Evolutionary conservation across 306 rosid genomes (phyloP).

Genomic region (Trifolium pratense): DNA sequence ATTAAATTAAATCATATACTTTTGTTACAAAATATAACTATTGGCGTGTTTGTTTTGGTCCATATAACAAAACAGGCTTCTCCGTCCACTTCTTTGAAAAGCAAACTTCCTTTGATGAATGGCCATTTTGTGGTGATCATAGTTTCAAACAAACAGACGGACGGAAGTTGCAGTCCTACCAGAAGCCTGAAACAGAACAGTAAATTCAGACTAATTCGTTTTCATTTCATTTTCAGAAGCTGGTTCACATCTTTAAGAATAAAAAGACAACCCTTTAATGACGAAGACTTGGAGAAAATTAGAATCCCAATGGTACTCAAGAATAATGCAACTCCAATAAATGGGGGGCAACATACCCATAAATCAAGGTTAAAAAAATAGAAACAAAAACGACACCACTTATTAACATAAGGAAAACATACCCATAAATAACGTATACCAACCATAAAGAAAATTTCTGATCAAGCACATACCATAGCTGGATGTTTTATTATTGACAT

Average conservation of each 20-base stretch:
- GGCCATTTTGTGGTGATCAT: neutral
- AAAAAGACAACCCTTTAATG: neutral
- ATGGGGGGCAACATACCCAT: conserved; percentile 10
- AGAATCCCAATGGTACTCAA: neutral
- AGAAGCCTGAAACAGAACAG: conserved; percentile 62
- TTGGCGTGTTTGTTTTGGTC: too few relatives aligned
- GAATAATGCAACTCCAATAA: neutral
- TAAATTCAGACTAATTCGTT: conserved; percentile 19
- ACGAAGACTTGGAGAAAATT: neutral
- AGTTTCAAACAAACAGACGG: conserved; percentile 13
- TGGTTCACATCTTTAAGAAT: conserved; percentile 25
- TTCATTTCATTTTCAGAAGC: neutral
- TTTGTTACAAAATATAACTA: too few relatives aligned
- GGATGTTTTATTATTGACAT: conserved; percentile 72
- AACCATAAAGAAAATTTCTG: conserved; percentile 25
- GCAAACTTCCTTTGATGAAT: neutral
- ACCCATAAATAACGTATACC: neutral
- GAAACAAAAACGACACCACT: conserved; percentile 3
- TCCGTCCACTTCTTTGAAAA: neutral
- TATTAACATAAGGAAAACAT: conserved; percentile 1
- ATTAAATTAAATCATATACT: too few relatives aligned
- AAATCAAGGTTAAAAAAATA: conserved; percentile 18
- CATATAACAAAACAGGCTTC: neutral
- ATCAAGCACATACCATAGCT: conserved; percentile 59
- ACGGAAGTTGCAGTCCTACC: conserved; percentile 54